Base-by-base conservation (phyloP, 345 rosid species). In the Streptanthus diversifolius region DNA sequence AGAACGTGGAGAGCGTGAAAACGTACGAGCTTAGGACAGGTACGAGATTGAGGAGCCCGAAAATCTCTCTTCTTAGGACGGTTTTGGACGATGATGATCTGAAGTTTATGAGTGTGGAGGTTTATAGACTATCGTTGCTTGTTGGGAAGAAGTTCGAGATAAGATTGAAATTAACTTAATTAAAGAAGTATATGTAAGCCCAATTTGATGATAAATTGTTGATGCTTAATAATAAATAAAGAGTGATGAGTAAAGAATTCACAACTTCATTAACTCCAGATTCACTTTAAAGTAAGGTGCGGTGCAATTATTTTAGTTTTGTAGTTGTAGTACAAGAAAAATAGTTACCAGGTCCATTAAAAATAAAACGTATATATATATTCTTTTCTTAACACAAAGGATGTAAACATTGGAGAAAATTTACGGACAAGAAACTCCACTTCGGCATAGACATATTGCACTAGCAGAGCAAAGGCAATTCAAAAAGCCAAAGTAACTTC, bases 141-240 rank as follows among this genome's bases (percentile, higher is more conserved):
- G 11, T 83, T 24, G 88, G 86, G 33, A 33, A 80, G 66, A 80
- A 79, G 59, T 87, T 89, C 63, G 61, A 78, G 63, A 73, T 85
- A 72, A 69, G 76, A 45, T 48, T 85, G 43, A 81, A 67, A 36
- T 30, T 72, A 39, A 51, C 15, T 40, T 74, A 22, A 47, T 22
- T 17, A 63, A 27, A 7, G 25, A 71, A 39, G 52, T 39, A 30
- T 12, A 52, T 13, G 15, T 25, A 24, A 76, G 44, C 37, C 47
- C 69, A 61, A 51, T 29, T 14, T 40, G 30, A 59, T 57, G 1
- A 22, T 19, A 58, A 45, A 36, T 49, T 60, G 49, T 68, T 40
- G 48, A 68, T 62, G 64, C n/a, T 15, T 52, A 22, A 11, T 59
- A 61, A 75, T 51, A 67, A 75, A 25, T 25, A 25, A 52, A 12